A percentile compares a stretch with the other conserved stretches of the same genome.
These are phyloP conservation scores for Oryza meyeriana DNA, from an alignment of 176 grass and related monocot species.

Conservation along the genomic window DNA sequence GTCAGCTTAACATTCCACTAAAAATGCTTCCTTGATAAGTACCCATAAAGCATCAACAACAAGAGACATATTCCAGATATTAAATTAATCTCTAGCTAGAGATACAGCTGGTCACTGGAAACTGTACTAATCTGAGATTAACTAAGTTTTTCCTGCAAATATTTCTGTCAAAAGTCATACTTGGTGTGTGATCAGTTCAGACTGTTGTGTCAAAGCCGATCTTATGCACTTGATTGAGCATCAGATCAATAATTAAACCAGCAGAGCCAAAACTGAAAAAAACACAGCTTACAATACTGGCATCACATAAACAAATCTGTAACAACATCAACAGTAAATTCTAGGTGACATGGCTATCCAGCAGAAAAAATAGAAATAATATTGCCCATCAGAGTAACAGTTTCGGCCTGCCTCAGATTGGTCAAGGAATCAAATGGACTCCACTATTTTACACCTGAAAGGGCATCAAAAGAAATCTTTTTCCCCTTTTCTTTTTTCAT, in stretches of 20 bases:
- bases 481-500: conserved; percentile 10
- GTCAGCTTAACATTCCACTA: conserved; percentile 38
- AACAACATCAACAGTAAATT: conserved; percentile 23
- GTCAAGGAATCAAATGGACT: conserved; percentile 34
- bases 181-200: conserved; percentile 13
- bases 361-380: conserved; percentile 5
- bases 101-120: conserved; percentile 16
- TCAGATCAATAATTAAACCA: neutral
- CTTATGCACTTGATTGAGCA: neutral
- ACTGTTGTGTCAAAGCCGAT: neutral
- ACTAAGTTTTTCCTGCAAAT: conserved; percentile 18
- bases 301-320: conserved; percentile 5
- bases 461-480: conserved; percentile 14
- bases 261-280: neutral
- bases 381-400: conserved; percentile 26
- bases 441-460: conserved; percentile 37
- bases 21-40: conserved; percentile 31
- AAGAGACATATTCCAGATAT: conserved; percentile 17
- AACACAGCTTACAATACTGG: neutral
- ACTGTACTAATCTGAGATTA: conserved; percentile 3
- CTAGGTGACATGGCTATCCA: conserved; percentile 5
- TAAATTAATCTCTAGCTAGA: neutral
- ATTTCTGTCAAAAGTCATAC: conserved; percentile 30
- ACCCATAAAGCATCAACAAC: conserved; percentile 13
- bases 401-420: conserved; percentile 20